Conservation (phyloP, 1,139 yeast genomes). For the Tardiomyces digboiensis region DNA sequence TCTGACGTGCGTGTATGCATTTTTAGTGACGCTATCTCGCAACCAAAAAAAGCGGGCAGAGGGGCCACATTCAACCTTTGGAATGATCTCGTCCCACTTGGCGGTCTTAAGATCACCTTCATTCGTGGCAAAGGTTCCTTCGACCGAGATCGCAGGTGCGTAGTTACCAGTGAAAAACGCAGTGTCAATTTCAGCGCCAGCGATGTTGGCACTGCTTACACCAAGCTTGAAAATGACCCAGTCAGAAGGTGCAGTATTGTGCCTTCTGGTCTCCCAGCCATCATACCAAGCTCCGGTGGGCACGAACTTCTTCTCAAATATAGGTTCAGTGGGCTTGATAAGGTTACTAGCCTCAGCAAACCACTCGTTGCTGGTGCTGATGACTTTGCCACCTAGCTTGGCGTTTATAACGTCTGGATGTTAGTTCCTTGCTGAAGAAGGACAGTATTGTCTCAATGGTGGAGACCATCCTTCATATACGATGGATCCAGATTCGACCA, state of each 20-base stretch:
- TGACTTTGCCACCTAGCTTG: conserved; percentile 68
- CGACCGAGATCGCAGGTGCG: conserved; percentile 84
- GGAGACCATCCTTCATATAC: no score
- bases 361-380: conserved; percentile 79
- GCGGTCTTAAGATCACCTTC: conserved; percentile 28
- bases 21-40: conserved; percentile 39
- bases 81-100: conserved; percentile 63
- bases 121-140: conserved; percentile 42
- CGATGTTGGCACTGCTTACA: conserved; percentile 66
- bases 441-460: no score
- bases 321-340: conserved; percentile 69
- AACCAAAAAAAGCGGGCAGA: conserved; percentile 70
- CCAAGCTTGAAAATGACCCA: conserved; percentile 82
- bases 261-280: conserved; percentile 98
- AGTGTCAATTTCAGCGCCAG: conserved; percentile 86
- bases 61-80: conserved; percentile 77
- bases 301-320: conserved; percentile 70
- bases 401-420: conserved; percentile 53
- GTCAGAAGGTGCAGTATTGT: conserved; percentile 73
- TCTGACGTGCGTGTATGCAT: conserved; percentile 67
- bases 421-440: no score
- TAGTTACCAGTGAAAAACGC: conserved; percentile 92
- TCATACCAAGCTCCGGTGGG: conserved; percentile 96
- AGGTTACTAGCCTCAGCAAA: conserved; percentile 90
- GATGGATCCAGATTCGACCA: not conserved